Evolutionary conservation across 2,329 filamentous ascomycete genomes (phyloP), one percentile per base, ranked within the genome.

Genomic region (Penicillium sp.): DNA sequence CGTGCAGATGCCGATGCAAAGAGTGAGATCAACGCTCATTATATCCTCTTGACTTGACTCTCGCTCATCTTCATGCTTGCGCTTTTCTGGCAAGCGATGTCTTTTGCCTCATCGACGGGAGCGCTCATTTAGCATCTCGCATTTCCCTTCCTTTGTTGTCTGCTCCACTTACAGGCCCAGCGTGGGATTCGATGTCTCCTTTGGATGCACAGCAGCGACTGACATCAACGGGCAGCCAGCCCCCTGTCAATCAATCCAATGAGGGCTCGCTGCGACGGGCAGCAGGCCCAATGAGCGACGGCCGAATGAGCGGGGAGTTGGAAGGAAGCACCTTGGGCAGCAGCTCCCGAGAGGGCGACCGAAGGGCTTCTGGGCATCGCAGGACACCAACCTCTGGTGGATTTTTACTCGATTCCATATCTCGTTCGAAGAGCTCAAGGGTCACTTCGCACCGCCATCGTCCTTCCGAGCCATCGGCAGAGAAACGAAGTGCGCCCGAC

Each of bases 391-490:
- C 47, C 45, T 67, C 67, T 6, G 57, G 67, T 35, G 65, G 65
- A 3, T 71, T 71, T 41, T 50, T 76, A 28, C 56, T 76, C 25
- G 70, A 73, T 48, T 63, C 48, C 44, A 18, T 60, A 28, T 44
- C 57, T 48, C 45, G 55, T 42, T 42, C 57, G 36, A 54, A 46
- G 33, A 54, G 48, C 35, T 39, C 57, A 42, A 42, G 51, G 26
- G 41, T 51, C 30, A 52, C 52, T 48, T 38, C 53, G 22, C 48
- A 56, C 25, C 48, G 40, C 8, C 35, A 54, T 31, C 49, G 42
- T 23, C 52, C 47, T 33, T 53, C 58, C 18, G 47, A 54, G 20
- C 49, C 52, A 6, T 45, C 50, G 12, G 65, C 60, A 36, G 61
- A 62, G 41, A 72, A 69, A 51, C 64, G 62, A 41, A 65, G 59